Conservation (phyloP, 2,329 filamentous ascomycete species). For the Plectosphaerella sp. region DNA sequence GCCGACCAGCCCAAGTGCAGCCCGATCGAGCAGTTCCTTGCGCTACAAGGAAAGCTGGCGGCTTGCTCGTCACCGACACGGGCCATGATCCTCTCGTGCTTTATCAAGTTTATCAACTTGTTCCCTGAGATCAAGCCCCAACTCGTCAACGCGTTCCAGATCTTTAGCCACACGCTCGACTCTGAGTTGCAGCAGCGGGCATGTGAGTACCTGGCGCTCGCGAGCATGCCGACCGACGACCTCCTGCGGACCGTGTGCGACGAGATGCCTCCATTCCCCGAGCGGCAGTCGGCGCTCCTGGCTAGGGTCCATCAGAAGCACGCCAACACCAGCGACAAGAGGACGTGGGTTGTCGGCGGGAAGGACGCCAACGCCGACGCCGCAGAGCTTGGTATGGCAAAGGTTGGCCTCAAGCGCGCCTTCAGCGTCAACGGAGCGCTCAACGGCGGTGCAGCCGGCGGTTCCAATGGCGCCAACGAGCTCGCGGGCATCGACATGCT, state of each 20-base stretch:
- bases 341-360: slow-evolving; percentile 96
- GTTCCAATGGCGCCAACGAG: slow-evolving; percentile 54
- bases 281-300: slow-evolving; percentile 85
- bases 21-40: slow-evolving; percentile 95
- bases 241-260: slow-evolving; percentile 91
- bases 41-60: slow-evolving; percentile 83
- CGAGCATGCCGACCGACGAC: slow-evolving; percentile 82
- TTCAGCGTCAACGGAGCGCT: slow-evolving; percentile 61
- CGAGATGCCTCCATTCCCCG: slow-evolving; percentile 98
- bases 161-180: slow-evolving; percentile 92
- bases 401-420: slow-evolving; percentile 79
- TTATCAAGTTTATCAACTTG: slow-evolving; percentile 96
- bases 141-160: slow-evolving; percentile 80
- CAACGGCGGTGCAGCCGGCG: slow-evolving; percentile 42
- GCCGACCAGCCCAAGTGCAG: slow-evolving; percentile 89
- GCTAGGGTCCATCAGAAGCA: slow-evolving; percentile 94
- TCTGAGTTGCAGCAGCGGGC: slow-evolving; percentile 94
- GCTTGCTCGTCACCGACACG: slow-evolving; percentile 84
- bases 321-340: slow-evolving; percentile 85
- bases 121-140: slow-evolving; percentile 99
- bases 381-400: slow-evolving; percentile 73
- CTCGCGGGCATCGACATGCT: slow-evolving; percentile 80
- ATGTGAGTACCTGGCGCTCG: slow-evolving; percentile 88
- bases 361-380: slow-evolving; percentile 87
- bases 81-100: slow-evolving; percentile 91